These are phyloP conservation scores for Novymonas esmeraldas DNA, from an alignment of 208 protist genomes.

Conservation along the genomic window DNA sequence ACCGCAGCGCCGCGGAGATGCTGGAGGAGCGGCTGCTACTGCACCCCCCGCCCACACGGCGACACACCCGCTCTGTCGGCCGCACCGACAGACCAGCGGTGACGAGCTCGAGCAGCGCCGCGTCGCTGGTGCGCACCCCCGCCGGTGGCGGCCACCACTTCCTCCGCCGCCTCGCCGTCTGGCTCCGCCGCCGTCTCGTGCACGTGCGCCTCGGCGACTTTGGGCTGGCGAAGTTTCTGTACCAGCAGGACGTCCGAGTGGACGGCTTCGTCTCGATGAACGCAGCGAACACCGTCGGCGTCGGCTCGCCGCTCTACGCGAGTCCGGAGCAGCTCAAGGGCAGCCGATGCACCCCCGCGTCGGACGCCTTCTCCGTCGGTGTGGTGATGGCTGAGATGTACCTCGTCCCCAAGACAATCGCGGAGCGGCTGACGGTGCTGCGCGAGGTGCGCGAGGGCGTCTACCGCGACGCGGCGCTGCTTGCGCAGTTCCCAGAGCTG, in stretches of 20 bases:
- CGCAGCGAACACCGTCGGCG: conserved; percentile 68
- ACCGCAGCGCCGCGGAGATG: conserved; percentile 15
- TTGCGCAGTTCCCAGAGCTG: conserved; percentile 69
- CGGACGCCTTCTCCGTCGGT: conserved; percentile 75
- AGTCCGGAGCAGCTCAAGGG: conserved; percentile 86
- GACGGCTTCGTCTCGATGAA: conserved; percentile 46
- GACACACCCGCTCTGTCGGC: too few relatives aligned
- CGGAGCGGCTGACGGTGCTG: conserved; percentile 71
- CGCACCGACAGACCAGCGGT: background rate
- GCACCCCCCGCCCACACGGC: conserved; percentile 3
- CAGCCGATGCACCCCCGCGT: conserved; percentile 52
- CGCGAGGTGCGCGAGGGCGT: conserved; percentile 54
- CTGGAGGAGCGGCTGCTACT: conserved; percentile 21
- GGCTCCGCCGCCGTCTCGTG: conserved; percentile 55
- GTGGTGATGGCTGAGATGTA: conserved; percentile 88
- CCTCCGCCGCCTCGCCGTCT: conserved; percentile 31
- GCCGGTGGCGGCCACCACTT: conserved; percentile 1
- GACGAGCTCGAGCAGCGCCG: background rate
- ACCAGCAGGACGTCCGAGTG: conserved; percentile 36
- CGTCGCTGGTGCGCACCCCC: background rate
- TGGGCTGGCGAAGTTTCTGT: conserved; percentile 66
- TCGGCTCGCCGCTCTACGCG: conserved; percentile 88
- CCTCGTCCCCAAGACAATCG: conserved; percentile 69
- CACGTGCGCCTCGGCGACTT: conserved; percentile 85
- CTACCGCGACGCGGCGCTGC: conserved; percentile 33